phyloP scores from a whole-genome alignment of 768 basidiomycete genomes.

The Rossbeevera mucosa region DNA sequence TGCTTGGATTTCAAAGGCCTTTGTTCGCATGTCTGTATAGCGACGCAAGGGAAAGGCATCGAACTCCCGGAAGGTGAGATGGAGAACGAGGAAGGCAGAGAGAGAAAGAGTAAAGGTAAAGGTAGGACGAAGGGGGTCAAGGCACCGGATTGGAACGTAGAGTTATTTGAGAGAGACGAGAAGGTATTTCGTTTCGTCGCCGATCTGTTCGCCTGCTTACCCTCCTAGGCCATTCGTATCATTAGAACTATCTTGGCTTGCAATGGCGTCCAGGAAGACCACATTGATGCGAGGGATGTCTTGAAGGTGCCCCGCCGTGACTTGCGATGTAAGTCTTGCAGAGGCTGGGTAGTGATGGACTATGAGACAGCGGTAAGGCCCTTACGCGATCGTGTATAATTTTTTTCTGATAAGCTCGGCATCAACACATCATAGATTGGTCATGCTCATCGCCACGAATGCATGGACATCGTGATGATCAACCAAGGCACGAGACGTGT shows the following conservation, averaged over 20 bases:
- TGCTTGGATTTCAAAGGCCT: conserved; percentile 56
- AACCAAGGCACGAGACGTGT: fast-evolving
- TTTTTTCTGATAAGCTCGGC: not conserved
- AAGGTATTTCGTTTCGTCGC: conserved; percentile 36
- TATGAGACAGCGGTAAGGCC: conserved; percentile 42
- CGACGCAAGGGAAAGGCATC: not conserved
- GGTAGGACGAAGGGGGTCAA: conserved; percentile 12
- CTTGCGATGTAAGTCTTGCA: conserved; percentile 49
- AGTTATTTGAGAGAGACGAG: conserved; percentile 54
- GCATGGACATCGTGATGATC: conserved; percentile 40
- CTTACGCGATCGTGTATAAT: too few relatives aligned
- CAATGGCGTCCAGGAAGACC: conserved; percentile 29
- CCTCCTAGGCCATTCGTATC: conserved; percentile 43
- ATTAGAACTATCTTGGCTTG: conserved; percentile 37
- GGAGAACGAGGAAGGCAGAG: conserved; percentile 17
- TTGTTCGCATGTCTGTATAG: conserved; percentile 55
- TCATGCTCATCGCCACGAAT: conserved; percentile 61
- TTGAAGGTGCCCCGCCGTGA: not conserved
- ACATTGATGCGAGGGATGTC: conserved; percentile 15
- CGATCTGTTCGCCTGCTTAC: not conserved
- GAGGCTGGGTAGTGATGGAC: conserved; percentile 45
- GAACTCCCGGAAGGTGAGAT: not conserved
- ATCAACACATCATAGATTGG: conserved; percentile 40
- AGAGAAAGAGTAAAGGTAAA: not conserved
- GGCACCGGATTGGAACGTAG: conserved; percentile 42